Evolutionary conservation across 2,329 filamentous ascomycete genomes (phyloP).

Genomic region (Phialophora macrospora): DNA sequence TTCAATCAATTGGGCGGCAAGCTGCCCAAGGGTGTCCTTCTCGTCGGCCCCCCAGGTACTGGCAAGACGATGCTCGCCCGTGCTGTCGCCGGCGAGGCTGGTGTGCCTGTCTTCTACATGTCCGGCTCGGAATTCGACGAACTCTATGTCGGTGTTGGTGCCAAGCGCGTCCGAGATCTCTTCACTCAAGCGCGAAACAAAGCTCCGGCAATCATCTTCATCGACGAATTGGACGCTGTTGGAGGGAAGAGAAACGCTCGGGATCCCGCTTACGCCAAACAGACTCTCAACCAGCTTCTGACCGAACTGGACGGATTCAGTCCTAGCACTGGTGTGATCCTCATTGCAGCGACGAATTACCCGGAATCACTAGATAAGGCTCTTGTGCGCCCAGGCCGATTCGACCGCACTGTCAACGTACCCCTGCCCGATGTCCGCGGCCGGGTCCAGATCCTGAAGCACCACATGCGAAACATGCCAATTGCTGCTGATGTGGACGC

Average conservation of each 20-base stretch:
- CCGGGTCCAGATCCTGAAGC: constrained; percentile 87
- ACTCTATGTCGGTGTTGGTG: constrained; percentile 95
- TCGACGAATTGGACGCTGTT: constrained; percentile 92
- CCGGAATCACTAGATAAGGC: constrained; percentile 94
- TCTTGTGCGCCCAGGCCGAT: constrained; percentile 88
- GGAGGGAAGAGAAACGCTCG: constrained; percentile 90
- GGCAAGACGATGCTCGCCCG: constrained; percentile 95
- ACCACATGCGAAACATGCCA: constrained; percentile 92
- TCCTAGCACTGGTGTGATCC: constrained; percentile 90
- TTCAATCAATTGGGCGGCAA: constrained; percentile 95
- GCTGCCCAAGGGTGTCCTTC: constrained; percentile 91
- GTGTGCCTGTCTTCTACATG: constrained; percentile 99
- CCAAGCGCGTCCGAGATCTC: constrained; percentile 94
- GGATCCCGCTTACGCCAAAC: constrained; percentile 93
- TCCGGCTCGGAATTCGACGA: constrained; percentile 98
- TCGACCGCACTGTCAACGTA: constrained; percentile 90
- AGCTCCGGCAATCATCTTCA: constrained; percentile 91
- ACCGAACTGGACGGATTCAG: constrained; percentile 98
- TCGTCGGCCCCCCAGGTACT: constrained; percentile 94
- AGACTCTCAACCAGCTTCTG: constrained; percentile 94
- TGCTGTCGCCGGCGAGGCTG: constrained; percentile 94
- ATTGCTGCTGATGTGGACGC: constrained; percentile 79
- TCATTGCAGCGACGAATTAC: constrained; percentile 95
- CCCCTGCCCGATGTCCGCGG: constrained; percentile 90
- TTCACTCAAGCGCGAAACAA: constrained; percentile 82